Evolutionary conservation across 331 rosid genomes (phyloP), one percentile per base, ranked within the genome.

Genomic region (Rosa hybrid): DNA sequence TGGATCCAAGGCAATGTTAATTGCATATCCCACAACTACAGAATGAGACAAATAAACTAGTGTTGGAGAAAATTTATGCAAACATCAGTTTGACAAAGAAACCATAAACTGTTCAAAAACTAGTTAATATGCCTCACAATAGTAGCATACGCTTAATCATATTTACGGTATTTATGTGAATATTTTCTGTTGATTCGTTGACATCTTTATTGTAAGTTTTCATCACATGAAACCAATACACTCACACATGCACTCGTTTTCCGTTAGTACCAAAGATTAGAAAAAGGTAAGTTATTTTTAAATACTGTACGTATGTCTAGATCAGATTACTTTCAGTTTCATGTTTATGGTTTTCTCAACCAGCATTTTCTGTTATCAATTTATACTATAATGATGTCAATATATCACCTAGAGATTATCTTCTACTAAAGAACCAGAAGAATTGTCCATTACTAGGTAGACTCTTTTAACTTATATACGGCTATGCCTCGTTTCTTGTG

Each of bases 1-100:
- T 10, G 99, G 99, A 56, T 96, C 99, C 89, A 96, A 70, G 39
- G 84, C 88, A 2, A 93, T 83, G 80, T 96, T 96, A 74, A 87
- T 60, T 42, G 91, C 83, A 53, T 96, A 90, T 13, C 97, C 99
- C 39, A 86, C 81, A 82, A 91, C 99, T 96, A 75, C 8, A 20
- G 70, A 70, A 74, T 14, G 30, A 73, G 59, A 72, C 42, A 80
- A 51, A 80, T 25, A 62, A 44, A 75, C 42, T 38, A 0, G 1
- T 25, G 18, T 12, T 5, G 68, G 68, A 23, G 17, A 53, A 16
- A 53, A 1, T 53, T 53, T 0, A 53, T 25, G 39, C 39, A 25
- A 13, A 25, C 68, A 63, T 27, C 39, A 63, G 42, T 13, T 23
- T 63, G 34, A 30, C 25, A 25, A 23, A 12, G n/a, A 13, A 63